Evolutionary conservation across 2,329 filamentous ascomycete genomes (phyloP).

Genomic region (Phyllosticta capitalensis): DNA sequence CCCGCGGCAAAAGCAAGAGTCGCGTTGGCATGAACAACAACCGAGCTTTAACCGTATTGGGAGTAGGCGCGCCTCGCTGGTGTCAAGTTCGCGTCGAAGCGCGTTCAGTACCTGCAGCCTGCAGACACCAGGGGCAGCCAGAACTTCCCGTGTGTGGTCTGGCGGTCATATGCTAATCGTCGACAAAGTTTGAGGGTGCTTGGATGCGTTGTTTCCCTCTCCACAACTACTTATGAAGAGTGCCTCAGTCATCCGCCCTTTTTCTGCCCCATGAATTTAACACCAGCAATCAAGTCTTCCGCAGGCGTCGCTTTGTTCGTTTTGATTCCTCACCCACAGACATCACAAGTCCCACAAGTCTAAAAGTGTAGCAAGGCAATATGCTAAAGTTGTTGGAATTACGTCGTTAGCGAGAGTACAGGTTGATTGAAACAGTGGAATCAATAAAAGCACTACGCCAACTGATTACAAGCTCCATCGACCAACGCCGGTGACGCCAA

Average conservation of each 20-base stretch:
- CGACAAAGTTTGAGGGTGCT: no score
- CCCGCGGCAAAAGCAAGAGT: background rate
- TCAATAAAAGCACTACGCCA: background rate
- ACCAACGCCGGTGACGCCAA: conserved; percentile 3
- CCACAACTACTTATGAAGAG: no score
- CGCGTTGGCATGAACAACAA: conserved; percentile 1
- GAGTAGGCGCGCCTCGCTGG: background rate
- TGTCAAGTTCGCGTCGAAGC: background rate
- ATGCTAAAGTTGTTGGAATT: background rate
- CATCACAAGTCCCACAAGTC: background rate
- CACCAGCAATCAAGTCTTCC: background rate
- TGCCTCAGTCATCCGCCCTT: no score
- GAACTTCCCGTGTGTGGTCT: no score
- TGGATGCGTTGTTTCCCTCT: no score
- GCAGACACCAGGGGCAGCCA: no score
- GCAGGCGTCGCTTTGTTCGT: background rate
- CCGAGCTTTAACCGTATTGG: conserved; percentile 3
- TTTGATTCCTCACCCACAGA: no score
- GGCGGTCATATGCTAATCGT: no score
- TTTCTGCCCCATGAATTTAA: background rate
- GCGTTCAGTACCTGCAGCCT: background rate
- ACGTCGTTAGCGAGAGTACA: background rate
- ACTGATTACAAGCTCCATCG: background rate
- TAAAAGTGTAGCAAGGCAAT: background rate
- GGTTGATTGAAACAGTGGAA: background rate